These are phyloP conservation scores for Alternaria brassicicola DNA, from an alignment of 2,329 filamentous ascomycete species.

Conservation along the genomic window DNA sequence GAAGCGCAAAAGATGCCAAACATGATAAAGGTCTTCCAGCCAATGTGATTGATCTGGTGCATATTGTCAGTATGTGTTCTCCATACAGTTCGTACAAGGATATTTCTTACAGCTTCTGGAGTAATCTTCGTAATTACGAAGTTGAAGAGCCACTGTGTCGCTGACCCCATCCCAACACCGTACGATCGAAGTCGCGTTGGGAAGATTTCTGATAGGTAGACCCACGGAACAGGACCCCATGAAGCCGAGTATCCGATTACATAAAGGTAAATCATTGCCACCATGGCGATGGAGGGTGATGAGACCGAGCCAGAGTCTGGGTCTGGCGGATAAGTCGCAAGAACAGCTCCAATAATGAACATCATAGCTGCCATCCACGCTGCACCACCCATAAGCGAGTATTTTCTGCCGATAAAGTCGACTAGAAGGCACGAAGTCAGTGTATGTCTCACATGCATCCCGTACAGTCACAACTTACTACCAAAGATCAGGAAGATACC, in stretches of 20 bases:
- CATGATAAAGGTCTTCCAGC: conserved; percentile 54
- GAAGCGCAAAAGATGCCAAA: conserved; percentile 57
- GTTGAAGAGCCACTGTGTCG: conserved; percentile 76
- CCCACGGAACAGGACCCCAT: conserved; percentile 79
- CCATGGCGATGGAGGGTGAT: conserved; percentile 63
- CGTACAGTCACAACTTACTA: no score
- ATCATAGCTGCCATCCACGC: conserved; percentile 67
- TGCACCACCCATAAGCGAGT: conserved; percentile 69
- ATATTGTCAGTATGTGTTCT: not conserved
- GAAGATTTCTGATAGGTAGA: conserved; percentile 77
- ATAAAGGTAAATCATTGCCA: conserved; percentile 78
- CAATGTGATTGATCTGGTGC: conserved; percentile 45
- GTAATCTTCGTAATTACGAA: conserved; percentile 70
- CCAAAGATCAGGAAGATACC: conserved; percentile 72
- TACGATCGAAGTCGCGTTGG: conserved; percentile 68
- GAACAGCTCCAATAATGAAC: conserved; percentile 68
- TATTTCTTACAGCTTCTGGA: conserved; percentile 62
- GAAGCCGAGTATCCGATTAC: conserved; percentile 72
- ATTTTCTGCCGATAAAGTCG: conserved; percentile 67
- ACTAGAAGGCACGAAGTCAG: no score
- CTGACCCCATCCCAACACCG: conserved; percentile 73
- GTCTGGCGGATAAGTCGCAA: conserved; percentile 52
- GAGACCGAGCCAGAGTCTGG: conserved; percentile 40
- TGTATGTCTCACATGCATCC: no score
- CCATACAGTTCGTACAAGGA: not conserved